Evolutionary conservation across 331 rosid genomes (phyloP), one percentile per base, ranked within the genome.

Genomic region (Quercus phellos): DNA sequence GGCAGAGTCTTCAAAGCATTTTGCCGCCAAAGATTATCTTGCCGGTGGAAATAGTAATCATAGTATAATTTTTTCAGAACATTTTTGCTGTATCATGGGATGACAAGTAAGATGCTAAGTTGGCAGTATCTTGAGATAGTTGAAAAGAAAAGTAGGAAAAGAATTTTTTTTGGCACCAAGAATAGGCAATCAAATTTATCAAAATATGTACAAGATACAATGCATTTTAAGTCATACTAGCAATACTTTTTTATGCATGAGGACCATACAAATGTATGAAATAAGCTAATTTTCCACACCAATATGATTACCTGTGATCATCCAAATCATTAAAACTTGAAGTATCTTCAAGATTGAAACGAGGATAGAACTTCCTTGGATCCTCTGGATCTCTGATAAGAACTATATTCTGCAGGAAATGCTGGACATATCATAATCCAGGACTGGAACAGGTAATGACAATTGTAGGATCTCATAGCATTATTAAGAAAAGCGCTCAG

Each of bases 1-100:
- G 99, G 99, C 70, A 94, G 85, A 38, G 97, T 94, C 89, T 91
- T 92, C 89, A 94, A 81, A 56, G 99, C 99, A 90, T 92, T 92
- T 86, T 88, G 83, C 83, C 88, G 87, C 99, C 99, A 94, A 68
- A 94, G 97, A 89, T 80, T 79, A 68, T 94, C 99, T 92, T 94
- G 99, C 51, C 98, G 98, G 2, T 93, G 95, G 87, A 92, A 94
- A 88, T 91, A 94, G 85, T 92, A 94, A 70, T 94, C 99, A 73
- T 88, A 78, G 83, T 94, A 94, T 71, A 94, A 85, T 81, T 87
- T 87, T 89, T 85, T 94, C 75, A 94, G 82, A 78, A 92, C 89
- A 83, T 89, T 82, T 81, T 94, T 90, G 87, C 98, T 94, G 94
- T 80, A 81, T 72, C 46, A 75, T 50, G 73, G 29, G 72, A 74